Evolutionary conservation across 805 yeast genomes (phyloP), one percentile per base, ranked within the genome.

Genomic region (Groenewaldozyma salmanticensis): DNA sequence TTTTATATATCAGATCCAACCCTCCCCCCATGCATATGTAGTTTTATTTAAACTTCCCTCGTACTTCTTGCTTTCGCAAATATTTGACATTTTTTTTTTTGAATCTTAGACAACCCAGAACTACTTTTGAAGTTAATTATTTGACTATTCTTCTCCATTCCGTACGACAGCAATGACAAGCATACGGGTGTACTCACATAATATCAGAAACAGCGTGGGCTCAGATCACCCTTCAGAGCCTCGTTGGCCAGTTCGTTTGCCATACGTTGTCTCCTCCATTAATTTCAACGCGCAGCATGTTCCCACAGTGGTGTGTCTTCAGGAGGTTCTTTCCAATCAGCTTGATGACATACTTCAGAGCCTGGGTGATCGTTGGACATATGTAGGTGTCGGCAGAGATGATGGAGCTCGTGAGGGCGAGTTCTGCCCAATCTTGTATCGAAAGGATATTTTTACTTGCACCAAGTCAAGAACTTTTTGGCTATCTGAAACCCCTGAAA

Each of bases 401-500:
- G 79, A 75, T 51, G 80, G 80, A 6, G 52, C 52, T 7, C 54
- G 54, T 15, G 55, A 52, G 4, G 79, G 80, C 11, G 81, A 75
- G 48, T 73, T 60, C 44, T 59, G 73, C 3, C 77, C 79, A 1
- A 59, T 75, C 7, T 52, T 69, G 22, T 74, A 60, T 53, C 59
- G 67, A 24, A 49, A 49, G 4, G 40, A 58, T 0, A 62, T 62
- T 13, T 68, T 73, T 60, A 52, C 59, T 29, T 33, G 43, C 17
- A 40, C 69, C 4, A 61, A 65, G 9, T 51, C 61, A n/a, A 64
- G 67, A 17, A 67, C 73, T 6, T 64, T 64, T 40, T 75, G 81
- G 81, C 57, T 75, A 11, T 68, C 76, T 46, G 62, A 65, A 15
- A 73, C 77, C 2, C 81, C 81, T 1, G 68, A 65, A 35, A 57